A percentile compares a stretch with the other conserved stretches of the same genome.
phyloP scores from a whole-genome alignment of 805 yeast genomes.

The Blastobotrys terrestris region DNA sequence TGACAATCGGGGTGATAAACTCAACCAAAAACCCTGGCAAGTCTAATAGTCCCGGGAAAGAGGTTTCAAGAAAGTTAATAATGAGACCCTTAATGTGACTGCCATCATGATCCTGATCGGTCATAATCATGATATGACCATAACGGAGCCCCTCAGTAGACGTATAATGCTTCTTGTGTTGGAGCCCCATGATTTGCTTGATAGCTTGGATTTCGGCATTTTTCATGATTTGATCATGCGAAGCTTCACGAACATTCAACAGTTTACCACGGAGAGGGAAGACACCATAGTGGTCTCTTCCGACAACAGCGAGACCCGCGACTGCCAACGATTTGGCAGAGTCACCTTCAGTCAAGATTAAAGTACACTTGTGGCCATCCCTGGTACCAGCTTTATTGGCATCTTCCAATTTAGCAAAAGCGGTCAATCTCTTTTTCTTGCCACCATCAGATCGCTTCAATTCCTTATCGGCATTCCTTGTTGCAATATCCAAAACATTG shows the following conservation, averaged over 20 bases:
- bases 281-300: slow-evolving; percentile 91
- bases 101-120: slow-evolving; percentile 99
- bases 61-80: slow-evolving; percentile 85
- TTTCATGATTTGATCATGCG: slow-evolving; percentile 89
- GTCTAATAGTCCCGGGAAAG: slow-evolving; percentile 87
- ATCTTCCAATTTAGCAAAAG: slow-evolving; percentile 84
- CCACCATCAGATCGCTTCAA: slow-evolving; percentile 83
- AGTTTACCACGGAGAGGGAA: slow-evolving; percentile 94
- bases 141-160: slow-evolving; percentile 73
- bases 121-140: slow-evolving; percentile 98
- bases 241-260: slow-evolving; percentile 92
- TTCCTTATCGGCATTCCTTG: slow-evolving; percentile 80
- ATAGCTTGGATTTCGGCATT: slow-evolving; percentile 93
- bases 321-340: slow-evolving; percentile 91
- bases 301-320: slow-evolving; percentile 89
- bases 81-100: slow-evolving; percentile 94
- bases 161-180: slow-evolving; percentile 80
- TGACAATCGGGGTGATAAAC: slow-evolving; percentile 94
- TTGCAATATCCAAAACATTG: slow-evolving; percentile 75
- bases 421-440: slow-evolving; percentile 77
- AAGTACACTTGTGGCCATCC: slow-evolving; percentile 87
- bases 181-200: slow-evolving; percentile 91
- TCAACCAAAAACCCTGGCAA: slow-evolving; percentile 90
- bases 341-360: slow-evolving; percentile 94
- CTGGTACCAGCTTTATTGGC: slow-evolving; percentile 95